Base-by-base conservation (phyloP, 2,329 filamentous ascomycete genomes). In the Colletotrichum eremochloae region DNA sequence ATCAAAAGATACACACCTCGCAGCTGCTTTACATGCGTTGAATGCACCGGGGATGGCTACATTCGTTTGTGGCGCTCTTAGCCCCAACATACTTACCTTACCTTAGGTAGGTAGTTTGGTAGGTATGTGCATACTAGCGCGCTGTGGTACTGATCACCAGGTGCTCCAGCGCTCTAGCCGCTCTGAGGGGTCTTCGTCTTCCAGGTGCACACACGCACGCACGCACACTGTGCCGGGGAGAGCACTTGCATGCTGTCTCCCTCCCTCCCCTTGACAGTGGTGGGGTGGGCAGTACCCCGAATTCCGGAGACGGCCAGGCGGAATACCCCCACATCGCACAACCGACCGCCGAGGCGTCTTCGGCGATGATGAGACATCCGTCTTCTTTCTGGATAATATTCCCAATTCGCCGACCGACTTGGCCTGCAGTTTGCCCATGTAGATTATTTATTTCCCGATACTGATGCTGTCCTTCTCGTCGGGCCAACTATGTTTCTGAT, bases 281-380 rank as follows among this genome's bases (percentile, higher is more conserved):
- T 24, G 50, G 33, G 38, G 67, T 11, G 50, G 53, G 33, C 29
- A 33, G 46, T 5, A 7, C 40, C 60, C 66, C 70, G 66, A 72
- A 72, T 69, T 44, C 70, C 66, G 70, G 70, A 72, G 66, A 56
- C 66, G 60, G 70, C 44, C 33, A 72, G 66, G 38, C 66, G 66
- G 70, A 33, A 48, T 38, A 55, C 70, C 70, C 70, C 70, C 70
- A 72, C 70, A 57, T 60, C 67, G 66, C 61, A 66, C 55, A 46
- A 18, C 44, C 60, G 53, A 69, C 55, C 60, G 60, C 70, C 70
- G 66, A 72, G 70, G 60, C 33, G 66, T 44, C 70, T 69, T 72
- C 70, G 66, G 70, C 48, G 46, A 65, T 50, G 53, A 31, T 42
- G 18, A 36, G 36, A 40, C 24, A 7, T 38, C 8, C 40, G 38